Base-by-base conservation (phyloP, 768 basidiomycete genomes). In the Phanerochaete sordida region DNA sequence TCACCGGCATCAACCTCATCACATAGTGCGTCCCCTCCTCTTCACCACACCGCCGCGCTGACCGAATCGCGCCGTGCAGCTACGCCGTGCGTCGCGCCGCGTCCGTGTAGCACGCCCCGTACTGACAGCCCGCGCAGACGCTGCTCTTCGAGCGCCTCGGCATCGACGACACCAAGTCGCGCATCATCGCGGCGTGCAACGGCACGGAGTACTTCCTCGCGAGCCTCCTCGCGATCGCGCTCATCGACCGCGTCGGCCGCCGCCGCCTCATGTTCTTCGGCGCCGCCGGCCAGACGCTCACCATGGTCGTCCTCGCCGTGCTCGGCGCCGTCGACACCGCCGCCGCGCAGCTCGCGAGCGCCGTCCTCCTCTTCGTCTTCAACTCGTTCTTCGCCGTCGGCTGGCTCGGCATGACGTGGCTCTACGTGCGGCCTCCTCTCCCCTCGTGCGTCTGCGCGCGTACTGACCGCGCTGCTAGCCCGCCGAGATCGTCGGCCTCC, bases 121-220 rank as follows among this genome's bases (percentile, higher is more conserved):
- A 49, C 21, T 48, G 11, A 45, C 50, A 35, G 15, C 9, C 39
- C 8, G 26, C 12, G 26, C 27, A 76, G 81, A 84, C 84, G 0
- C 61, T 84, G 7, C 70, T 84, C 7, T 84, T 84, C 60, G 81
- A 84, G 66, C 76, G 80, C 19, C 76, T 87, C n/a, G 85, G 84
- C 21, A 76, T 87, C 23, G 77, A 76, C 27, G 80, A 84, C 62
- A 77, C 79, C 31, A 82, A 84, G 49, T 83, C 84, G 1, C 79
- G 84, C 45, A 81, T 87, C 54, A 81, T 86, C 59, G 81, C 84
- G 19, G 84, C 87, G 49, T 84, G 83, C 57, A 88, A 87, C 63
- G 85, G 84, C 63, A 86, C 88, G 45, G 86, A 90, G 75, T 86
- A 88, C 64, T 84, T 85, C 64, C 77, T 88, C 58, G 86, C 87